A percentile compares a stretch with the other conserved stretches of the same genome.
These are phyloP conservation scores for Metarhizium robertsii DNA, from an alignment of 2,329 filamentous ascomycete genomes.

Conservation along the genomic window DNA sequence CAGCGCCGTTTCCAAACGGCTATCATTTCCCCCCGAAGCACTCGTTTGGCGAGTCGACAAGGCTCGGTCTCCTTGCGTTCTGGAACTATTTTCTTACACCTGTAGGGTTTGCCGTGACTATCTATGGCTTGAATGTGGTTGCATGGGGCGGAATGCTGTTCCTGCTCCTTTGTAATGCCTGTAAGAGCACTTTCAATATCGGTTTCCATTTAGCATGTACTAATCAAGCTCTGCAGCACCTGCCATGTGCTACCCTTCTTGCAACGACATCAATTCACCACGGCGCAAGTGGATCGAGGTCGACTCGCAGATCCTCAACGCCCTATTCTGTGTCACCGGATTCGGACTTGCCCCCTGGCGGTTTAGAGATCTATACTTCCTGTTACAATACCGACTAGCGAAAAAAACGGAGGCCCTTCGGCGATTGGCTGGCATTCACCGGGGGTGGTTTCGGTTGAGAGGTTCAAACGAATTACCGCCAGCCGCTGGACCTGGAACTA, in stretches of 20 bases:
- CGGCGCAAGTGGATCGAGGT: constrained; percentile 80
- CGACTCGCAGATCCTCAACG: constrained; percentile 71
- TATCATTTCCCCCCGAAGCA: constrained; percentile 57
- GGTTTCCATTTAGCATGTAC: not conserved
- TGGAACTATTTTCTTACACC: constrained; percentile 68
- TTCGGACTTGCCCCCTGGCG: constrained; percentile 82
- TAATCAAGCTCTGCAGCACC: constrained; percentile 30
- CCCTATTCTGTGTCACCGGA: constrained; percentile 76
- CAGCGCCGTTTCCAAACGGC: constrained; percentile 47
- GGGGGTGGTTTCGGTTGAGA: constrained; percentile 64
- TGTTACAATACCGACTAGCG: constrained; percentile 53
- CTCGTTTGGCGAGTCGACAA: constrained; percentile 48
- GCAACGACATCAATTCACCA: constrained; percentile 64
- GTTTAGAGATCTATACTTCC: constrained; percentile 68
- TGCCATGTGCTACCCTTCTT: constrained; percentile 62
- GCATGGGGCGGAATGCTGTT: constrained; percentile 92
- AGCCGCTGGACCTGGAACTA: constrained; percentile 42
- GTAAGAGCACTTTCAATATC: constrained; percentile 9
- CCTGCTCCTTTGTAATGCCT: constrained; percentile 66
- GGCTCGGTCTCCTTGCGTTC: constrained; percentile 50
- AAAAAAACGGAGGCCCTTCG: constrained; percentile 49
- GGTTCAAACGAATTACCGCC: constrained; percentile 52
- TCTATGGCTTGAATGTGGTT: constrained; percentile 76
- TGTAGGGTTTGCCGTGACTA: constrained; percentile 63
- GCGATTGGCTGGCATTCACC: constrained; percentile 63